Percentiles rank a stretch among this genome's conserved stretches.
Conservation (phyloP, 169 alveolate genomes). For the Eimeria necatrix region DNA sequence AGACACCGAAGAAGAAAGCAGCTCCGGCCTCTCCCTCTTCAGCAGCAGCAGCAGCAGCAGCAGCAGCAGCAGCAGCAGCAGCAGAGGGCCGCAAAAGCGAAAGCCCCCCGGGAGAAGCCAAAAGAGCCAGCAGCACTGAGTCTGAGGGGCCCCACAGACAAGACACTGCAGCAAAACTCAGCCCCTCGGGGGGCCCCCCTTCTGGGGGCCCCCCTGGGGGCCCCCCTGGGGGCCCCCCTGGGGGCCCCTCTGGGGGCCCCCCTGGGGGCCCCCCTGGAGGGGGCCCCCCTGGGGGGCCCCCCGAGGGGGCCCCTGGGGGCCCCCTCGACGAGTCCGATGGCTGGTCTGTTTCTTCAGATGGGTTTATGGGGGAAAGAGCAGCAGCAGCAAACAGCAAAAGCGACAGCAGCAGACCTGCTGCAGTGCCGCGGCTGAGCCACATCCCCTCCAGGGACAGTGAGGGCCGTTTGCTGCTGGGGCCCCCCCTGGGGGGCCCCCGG, state of each 20-base stretch:
- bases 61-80: conserved; percentile 8
- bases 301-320: too few species aligned
- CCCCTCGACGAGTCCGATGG: too few species aligned
- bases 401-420: not conserved
- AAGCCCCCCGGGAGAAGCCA: not conserved
- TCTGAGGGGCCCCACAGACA: not conserved
- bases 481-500: not conserved
- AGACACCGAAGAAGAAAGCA: not conserved
- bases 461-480: conserved; percentile 9
- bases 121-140: not conserved
- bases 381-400: not conserved
- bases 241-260: too few species aligned
- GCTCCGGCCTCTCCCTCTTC: not conserved
- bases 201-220: too few species aligned
- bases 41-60: not conserved
- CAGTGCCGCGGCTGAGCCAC: not conserved
- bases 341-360: too few species aligned
- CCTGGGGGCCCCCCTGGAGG: too few species aligned
- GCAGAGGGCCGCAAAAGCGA: conserved; percentile 57
- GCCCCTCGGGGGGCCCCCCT: too few species aligned
- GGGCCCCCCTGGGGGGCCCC: too few species aligned
- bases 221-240: too few species aligned
- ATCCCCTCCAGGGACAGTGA: not conserved
- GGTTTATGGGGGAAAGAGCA: not conserved
- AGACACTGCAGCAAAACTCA: not conserved